Conservation (phyloP, 495 filamentous ascomycete species). For the Umbilicaria muhlenbergii region DNA sequence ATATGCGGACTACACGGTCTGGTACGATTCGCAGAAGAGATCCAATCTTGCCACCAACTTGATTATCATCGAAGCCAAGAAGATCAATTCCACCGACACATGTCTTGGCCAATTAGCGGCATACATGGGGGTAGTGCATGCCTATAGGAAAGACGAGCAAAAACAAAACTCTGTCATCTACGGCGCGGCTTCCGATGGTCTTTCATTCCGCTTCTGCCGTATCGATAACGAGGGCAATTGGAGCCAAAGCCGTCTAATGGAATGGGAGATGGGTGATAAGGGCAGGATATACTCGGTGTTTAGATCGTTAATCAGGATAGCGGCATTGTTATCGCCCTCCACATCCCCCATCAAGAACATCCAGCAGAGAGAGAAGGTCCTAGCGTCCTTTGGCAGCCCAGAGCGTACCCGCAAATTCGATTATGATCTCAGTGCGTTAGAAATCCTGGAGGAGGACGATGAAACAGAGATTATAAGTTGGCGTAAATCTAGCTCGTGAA, state of each 20-base stretch:
- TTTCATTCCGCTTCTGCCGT: slow-evolving; percentile 5
- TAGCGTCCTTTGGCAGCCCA: too few relatives aligned
- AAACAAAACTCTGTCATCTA: slow-evolving; percentile 3
- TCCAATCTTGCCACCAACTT: slow-evolving; percentile 3
- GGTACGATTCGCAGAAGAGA: slow-evolving; percentile 3
- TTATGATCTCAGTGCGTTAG: slow-evolving; percentile 1
- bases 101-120: slow-evolving; percentile 2
- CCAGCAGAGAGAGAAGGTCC: not conserved
- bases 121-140: slow-evolving; percentile 7
- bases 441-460: not conserved
- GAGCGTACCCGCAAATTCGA: too few relatives aligned
- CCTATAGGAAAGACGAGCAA: slow-evolving; percentile 3
- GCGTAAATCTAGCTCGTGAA: too few relatives aligned
- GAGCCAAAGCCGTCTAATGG: not conserved
- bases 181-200: slow-evolving; percentile 6
- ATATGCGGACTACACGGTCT: slow-evolving; percentile 7
- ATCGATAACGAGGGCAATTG: slow-evolving; percentile 7
- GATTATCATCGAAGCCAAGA: slow-evolving; percentile 5
- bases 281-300: slow-evolving; percentile 5
- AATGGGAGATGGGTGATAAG: slow-evolving; percentile 1
- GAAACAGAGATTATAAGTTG: not conserved
- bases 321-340: slow-evolving; percentile 5
- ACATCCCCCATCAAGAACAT: slow-evolving; percentile 5
- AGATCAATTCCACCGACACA: not conserved
- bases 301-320: slow-evolving; percentile 2